These are phyloP conservation scores for Leishmania mexicana DNA, from an alignment of 208 protist genomes.

Conservation along the genomic window DNA sequence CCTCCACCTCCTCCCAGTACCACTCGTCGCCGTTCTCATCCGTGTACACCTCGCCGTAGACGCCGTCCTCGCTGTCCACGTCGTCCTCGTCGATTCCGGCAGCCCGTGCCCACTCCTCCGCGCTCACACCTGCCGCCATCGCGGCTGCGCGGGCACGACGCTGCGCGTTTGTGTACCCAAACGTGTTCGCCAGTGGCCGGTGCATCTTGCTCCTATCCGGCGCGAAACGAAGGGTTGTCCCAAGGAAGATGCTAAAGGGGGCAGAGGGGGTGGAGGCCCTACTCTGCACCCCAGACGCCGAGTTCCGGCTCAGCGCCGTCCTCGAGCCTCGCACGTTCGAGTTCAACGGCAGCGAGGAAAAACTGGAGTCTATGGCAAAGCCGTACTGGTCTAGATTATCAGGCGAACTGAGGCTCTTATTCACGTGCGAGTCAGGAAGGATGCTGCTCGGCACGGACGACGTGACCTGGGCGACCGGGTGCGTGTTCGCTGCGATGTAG, in stretches of 20 bases:
- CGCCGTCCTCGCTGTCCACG: conserved; percentile 20
- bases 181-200: conserved; percentile 41
- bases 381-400: conserved; percentile 21
- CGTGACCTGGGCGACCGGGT: background rate
- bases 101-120: conserved; percentile 6
- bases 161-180: conserved; percentile 26
- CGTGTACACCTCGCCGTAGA: conserved; percentile 35
- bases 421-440: background rate
- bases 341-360: background rate
- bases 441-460: background rate
- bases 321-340: background rate
- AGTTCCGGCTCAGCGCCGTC: background rate
- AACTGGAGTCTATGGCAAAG: conserved; percentile 15
- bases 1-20: conserved; percentile 44
- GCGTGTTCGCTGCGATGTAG: conserved; percentile 11
- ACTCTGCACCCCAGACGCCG: background rate
- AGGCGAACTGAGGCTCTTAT: conserved; percentile 13
- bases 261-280: background rate
- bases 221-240: conserved; percentile 22
- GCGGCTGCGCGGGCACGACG: conserved; percentile 14
- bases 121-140: conserved; percentile 11
- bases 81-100: background rate
- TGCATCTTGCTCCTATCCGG: conserved; percentile 46
- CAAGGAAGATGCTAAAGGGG: conserved; percentile 24
- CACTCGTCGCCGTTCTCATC: conserved; percentile 42